Percentiles rank a stretch among this genome's conserved stretches.
phyloP scores from a whole-genome alignment of 192 early-diverging fungal species.

The Coemansia sp. region DNA sequence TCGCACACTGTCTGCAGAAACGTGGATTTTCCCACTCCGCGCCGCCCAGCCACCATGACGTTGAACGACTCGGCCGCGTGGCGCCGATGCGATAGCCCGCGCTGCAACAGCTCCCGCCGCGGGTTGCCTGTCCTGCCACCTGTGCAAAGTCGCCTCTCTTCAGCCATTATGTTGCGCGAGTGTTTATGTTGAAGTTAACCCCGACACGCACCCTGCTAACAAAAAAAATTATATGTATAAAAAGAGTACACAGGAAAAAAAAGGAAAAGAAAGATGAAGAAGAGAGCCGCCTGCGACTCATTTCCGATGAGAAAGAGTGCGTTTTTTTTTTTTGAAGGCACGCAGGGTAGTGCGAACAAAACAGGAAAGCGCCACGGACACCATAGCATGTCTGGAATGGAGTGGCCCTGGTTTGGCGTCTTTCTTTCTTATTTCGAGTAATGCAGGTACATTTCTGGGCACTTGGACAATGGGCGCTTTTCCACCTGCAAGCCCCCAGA shows the following conservation, averaged over 20 bases:
- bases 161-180: neutral
- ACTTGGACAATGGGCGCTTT: neutral
- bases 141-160: neutral
- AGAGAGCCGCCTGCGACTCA: neutral
- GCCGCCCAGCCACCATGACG: slow-evolving; percentile 38
- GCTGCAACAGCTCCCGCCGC: slow-evolving; percentile 1
- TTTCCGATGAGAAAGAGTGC: neutral
- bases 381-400: neutral
- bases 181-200: neutral
- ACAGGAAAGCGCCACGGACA: neutral
- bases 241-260: slow-evolving; percentile 3
- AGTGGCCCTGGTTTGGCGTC: neutral
- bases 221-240: neutral
- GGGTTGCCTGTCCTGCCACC: neutral
- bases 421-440: neutral
- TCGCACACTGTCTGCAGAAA: slow-evolving; percentile 70
- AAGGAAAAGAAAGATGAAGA: neutral
- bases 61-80: slow-evolving; percentile 42
- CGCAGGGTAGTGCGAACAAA: neutral
- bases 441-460: slow-evolving; percentile 2
- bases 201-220: neutral
- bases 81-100: slow-evolving; percentile 24
- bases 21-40: slow-evolving; percentile 73
- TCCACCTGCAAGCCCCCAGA: too few species aligned
- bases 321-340: neutral